phyloP scores from a whole-genome alignment of 495 filamentous ascomycete genomes.

The Trichoderma orchidacearum region DNA sequence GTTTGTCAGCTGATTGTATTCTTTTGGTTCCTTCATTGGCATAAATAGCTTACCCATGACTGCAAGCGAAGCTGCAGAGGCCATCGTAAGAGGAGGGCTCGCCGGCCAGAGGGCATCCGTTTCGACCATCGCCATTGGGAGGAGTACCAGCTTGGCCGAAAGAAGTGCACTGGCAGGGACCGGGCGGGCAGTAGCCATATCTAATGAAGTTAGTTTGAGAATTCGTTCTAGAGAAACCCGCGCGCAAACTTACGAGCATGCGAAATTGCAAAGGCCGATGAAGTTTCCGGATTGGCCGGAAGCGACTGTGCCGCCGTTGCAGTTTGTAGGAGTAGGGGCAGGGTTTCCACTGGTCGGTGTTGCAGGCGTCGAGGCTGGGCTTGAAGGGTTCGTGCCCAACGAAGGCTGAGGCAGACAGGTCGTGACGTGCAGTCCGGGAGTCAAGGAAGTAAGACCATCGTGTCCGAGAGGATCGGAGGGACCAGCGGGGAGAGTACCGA shows the following conservation, averaged over 20 bases:
- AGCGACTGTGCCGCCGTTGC: conserved; percentile 20
- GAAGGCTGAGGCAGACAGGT: conserved; percentile 33
- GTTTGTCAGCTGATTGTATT: not conserved
- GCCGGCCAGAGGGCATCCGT: conserved; percentile 16
- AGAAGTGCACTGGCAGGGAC: conserved; percentile 23
- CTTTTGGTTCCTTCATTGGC: not conserved
- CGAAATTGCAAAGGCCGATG: conserved; percentile 25
- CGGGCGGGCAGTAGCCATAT: conserved; percentile 23
- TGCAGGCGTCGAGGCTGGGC: conserved; percentile 3
- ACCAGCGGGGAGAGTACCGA: conserved; percentile 31
- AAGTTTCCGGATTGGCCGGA: conserved; percentile 19
- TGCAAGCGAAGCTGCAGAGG: conserved; percentile 28
- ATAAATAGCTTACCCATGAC: conserved; percentile 16
- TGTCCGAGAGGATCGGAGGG: conserved; percentile 24
- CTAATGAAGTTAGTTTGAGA: not conserved
- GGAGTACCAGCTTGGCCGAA: conserved; percentile 13
- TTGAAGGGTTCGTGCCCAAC: conserved; percentile 15
- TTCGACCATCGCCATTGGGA: conserved; percentile 10
- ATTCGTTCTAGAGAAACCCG: not conserved
- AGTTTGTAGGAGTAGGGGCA: conserved; percentile 6
- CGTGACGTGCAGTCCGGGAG: conserved; percentile 28
- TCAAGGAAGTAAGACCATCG: conserved; percentile 26
- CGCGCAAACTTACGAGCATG: conserved; percentile 13
- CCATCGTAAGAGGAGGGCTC: conserved; percentile 23
- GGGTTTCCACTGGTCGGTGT: not conserved